Conservation (phyloP, 208 protist species). For the Wallacemonas rigidus region DNA sequence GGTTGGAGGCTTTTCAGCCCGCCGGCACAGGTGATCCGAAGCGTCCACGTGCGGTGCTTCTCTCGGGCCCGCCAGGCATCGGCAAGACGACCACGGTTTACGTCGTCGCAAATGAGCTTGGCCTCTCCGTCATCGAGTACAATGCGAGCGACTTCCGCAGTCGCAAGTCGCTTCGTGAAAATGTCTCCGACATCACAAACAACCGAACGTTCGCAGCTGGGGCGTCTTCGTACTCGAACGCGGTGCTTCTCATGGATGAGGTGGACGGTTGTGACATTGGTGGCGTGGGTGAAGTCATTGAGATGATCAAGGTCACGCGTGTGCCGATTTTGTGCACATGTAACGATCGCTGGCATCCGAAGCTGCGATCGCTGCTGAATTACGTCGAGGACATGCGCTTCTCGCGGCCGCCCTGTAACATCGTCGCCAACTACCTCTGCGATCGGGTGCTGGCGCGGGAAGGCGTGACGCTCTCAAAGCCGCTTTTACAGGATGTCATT, state of each 20-base stretch:
- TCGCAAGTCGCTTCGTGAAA: slow-evolving; percentile 89
- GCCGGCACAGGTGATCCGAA: slow-evolving; percentile 48
- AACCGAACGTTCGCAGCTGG: slow-evolving; percentile 80
- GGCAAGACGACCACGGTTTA: slow-evolving; percentile 98
- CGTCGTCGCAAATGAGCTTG: slow-evolving; percentile 85
- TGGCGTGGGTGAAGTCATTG: slow-evolving; percentile 95
- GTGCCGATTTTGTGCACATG: slow-evolving; percentile 99
- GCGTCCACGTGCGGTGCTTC: slow-evolving; percentile 77
- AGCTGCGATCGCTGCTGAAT: slow-evolving; percentile 94
- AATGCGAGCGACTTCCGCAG: slow-evolving; percentile 99
- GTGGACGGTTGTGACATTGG: slow-evolving; percentile 99
- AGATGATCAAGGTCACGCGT: slow-evolving; percentile 93
- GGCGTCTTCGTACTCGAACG: slow-evolving; percentile 68
- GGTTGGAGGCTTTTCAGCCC: slow-evolving; percentile 90
- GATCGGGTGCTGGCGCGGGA: slow-evolving; percentile 92
- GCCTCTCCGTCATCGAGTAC: slow-evolving; percentile 96
- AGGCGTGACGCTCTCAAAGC: slow-evolving; percentile 80
- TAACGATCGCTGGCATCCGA: slow-evolving; percentile 96
- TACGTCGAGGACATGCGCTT: slow-evolving; percentile 97
- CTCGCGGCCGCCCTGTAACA: slow-evolving; percentile 79
- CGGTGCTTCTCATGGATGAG: slow-evolving; percentile 98
- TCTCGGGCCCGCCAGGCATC: slow-evolving; percentile 98
- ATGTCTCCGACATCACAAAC: slow-evolving; percentile 68
- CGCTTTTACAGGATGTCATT: slow-evolving; percentile 90
- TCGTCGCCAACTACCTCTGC: slow-evolving; percentile 88